Base-by-base conservation (phyloP, 1,284 basidiomycete species). In the Mycena sp. region DNA sequence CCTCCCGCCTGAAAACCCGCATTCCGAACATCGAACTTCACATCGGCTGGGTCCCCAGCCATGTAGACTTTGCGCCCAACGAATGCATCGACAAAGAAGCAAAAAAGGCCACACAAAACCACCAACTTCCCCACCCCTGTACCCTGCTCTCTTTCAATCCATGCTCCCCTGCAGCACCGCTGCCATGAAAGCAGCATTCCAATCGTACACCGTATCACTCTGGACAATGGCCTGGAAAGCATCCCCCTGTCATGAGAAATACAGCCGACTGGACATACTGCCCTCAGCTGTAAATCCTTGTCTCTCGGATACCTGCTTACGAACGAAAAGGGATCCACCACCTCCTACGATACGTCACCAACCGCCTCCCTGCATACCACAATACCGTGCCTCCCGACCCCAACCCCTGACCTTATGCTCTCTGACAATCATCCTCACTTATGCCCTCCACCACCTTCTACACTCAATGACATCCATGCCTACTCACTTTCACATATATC, bases 11-110 rank as follows among this genome's bases (percentile, higher is more conserved):
- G 23, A n/a, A 21, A 25, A 1, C 35, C 6, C 44, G 55, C 7
- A 28, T 48, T 17, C 55, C 55, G 2, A 11, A 19, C 26, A 11
- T 57, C 14, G 19, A 40, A 26, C 44, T 50, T 10, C 46, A 44
- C 48, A 37, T 59, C 19, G 57, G 38, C 14, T 59, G 57, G 57
- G 48, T 51, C 12, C 57, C 57, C 1, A 37, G 56, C 2, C 56
- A 58, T n/a, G 25, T 58, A 16, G 37, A 50, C 9, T 48, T 58
- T 25, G 45, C 5, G 6, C 37, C 48, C 28, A 59, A 59, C 19
- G 48, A 45, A 26, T 40, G 57, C 4, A 49, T 59, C 2, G 57
- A 59, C 37, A 14, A 21, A 17, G 48, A 41, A 25, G 48, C 57
- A 6, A 59, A 59, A 23, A 4, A 3, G 4, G 48, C 57, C 19